These are phyloP conservation scores for Cercis canadensis DNA, from an alignment of 306 rosid genomes.

Conservation along the genomic window DNA sequence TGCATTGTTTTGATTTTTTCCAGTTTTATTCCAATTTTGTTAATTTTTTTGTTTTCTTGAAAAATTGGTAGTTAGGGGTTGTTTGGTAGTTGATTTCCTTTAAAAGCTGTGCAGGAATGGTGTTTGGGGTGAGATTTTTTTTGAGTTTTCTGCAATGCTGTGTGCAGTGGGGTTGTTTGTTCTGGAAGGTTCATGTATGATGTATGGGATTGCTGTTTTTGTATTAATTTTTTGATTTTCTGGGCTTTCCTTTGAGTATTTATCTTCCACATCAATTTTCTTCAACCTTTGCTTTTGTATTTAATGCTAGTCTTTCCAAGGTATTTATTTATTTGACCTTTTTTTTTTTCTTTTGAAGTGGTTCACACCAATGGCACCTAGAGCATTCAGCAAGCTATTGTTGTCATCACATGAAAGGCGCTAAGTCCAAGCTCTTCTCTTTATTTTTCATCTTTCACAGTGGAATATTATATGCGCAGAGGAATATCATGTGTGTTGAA, in stretches of 20 bases:
- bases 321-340: no score
- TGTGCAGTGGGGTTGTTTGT: no score
- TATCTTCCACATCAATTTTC: neutral
- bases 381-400: no score
- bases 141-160: neutral
- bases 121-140: neutral
- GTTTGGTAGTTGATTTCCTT: neutral
- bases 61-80: neutral
- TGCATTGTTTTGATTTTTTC: neutral
- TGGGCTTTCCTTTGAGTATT: neutral
- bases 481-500: no score
- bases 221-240: neutral
- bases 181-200: neutral
- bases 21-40: no score
- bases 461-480: no score
- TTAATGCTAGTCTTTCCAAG: neutral
- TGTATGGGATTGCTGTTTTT: neutral
- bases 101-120: neutral
- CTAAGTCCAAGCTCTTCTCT: no score
- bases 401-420: no score
- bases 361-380: no score
- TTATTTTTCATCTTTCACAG: no score
- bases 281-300: no score
- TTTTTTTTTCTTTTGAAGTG: no score
- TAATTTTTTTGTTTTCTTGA: neutral